Percentiles rank a stretch among this genome's conserved stretches.
Evolutionary conservation across 257 asterid species (phyloP).

Genomic region (Capsicum rhomboideum): DNA sequence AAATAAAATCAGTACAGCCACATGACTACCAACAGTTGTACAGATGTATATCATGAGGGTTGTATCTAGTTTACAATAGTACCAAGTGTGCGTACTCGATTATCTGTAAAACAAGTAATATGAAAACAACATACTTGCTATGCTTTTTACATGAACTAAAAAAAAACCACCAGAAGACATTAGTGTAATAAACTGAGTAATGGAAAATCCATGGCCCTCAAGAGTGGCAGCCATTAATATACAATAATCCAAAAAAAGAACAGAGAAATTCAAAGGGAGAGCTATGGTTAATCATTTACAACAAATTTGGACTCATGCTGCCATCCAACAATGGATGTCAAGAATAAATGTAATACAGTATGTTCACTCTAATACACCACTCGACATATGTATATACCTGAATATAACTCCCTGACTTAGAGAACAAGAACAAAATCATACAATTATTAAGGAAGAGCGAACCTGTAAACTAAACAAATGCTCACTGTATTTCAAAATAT

Average conservation of each 20-base stretch:
- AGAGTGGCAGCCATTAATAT: not conserved
- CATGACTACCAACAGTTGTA: not conserved
- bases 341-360: constrained; percentile 2
- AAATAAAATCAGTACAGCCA: not conserved
- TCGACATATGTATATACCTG: not conserved
- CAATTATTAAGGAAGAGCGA: not conserved
- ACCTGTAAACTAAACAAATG: constrained; percentile 4
- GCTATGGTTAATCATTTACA: constrained; percentile 21
- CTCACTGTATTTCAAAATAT: not conserved
- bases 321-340: constrained; percentile 3
- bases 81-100: no score
- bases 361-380: not conserved
- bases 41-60: no score
- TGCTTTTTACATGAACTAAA: not conserved
- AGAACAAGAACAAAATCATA: not conserved
- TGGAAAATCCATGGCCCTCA: not conserved
- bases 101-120: not conserved
- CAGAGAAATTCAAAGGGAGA: not conserved
- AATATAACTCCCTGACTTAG: not conserved
- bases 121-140: not conserved
- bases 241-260: not conserved
- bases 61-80: no score
- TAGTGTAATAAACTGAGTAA: not conserved
- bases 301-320: not conserved
- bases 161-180: not conserved